Evolutionary conservation across 2,329 filamentous ascomycete species (phyloP), one percentile per base, ranked within the genome.

Genomic region (Trichoderma atroviride): DNA sequence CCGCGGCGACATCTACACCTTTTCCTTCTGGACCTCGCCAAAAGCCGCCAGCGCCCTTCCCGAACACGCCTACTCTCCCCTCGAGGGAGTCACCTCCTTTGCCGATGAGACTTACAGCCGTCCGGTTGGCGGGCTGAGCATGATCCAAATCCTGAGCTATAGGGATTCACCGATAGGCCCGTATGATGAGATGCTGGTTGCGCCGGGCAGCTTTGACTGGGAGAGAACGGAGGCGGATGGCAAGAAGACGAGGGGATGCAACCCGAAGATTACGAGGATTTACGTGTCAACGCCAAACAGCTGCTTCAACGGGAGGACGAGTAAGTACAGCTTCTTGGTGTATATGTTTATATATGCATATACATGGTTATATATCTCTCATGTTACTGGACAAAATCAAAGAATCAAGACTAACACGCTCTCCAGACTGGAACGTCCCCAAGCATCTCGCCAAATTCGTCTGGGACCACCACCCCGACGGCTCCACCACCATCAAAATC

Each of bases 361-460:
- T 13, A 13, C 13, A 5, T 14, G 33, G 11, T 14, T 35, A 35
- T 35, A 35, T 11, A 35, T 35, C 13, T 35, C 13, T 13, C 2
- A 13, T 11, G 33, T 13, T 35, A 35, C 13, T 27, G 27, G 2
- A 27, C 27, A 27, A 22, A 10, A 47, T 6, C 33, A 14, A 60
- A 47, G 31, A 67, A 37, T 2, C 14, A 43, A n/a, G 9, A 14
- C 22, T 29, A 63, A 64, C 22, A 63, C 24, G 3, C 14, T 29
- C 24, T 16, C n/a, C 35, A 85, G 83, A 86, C 71, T 87, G 85
- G 85, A 86, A 86, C 73, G 83, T 85, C 35, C 85, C 85, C 14
- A 87, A 87, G 72, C 84, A 87, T 68, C 80, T 87, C 16, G 86
- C 86, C 43, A 77, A 77, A 13, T 87, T 87, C 73, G 79, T 81